Conservation (phyloP, 148 eudicot genomes). For the Rhododendron kiyosumense region DNA sequence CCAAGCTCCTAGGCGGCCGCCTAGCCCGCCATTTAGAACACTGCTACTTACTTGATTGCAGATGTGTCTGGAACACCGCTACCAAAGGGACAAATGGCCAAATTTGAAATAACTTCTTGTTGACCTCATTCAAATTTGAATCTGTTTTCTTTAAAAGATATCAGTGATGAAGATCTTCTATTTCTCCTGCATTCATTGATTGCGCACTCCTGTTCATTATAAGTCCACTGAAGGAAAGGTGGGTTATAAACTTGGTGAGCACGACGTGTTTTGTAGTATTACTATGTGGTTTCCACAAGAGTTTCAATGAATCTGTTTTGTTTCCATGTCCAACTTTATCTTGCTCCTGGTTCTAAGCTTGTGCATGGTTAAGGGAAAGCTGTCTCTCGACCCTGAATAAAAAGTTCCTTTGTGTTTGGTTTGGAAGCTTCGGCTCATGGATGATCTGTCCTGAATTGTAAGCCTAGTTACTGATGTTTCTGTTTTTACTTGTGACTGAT, state of each 20-base stretch:
- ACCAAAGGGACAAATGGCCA: neutral
- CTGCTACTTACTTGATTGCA: neutral
- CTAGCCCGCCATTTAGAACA: too few relatives aligned
- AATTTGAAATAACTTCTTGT: neutral
- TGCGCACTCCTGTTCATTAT: neutral
- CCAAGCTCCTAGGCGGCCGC: too few relatives aligned
- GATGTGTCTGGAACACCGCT: neutral
- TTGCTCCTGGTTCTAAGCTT: neutral
- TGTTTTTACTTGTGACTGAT: constrained; percentile 8
- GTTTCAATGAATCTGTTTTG: neutral
- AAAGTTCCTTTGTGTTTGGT: neutral
- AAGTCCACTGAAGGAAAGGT: neutral
- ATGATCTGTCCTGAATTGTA: neutral
- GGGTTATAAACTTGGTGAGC: neutral
- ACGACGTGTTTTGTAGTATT: neutral
- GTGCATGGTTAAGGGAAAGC: neutral
- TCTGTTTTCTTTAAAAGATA: neutral
- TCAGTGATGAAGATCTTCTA: neutral
- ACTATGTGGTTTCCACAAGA: neutral
- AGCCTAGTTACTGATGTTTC: neutral
- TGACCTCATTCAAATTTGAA: neutral
- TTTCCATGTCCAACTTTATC: neutral
- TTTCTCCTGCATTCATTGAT: neutral
- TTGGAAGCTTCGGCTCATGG: neutral
- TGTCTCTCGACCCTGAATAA: neutral